Conservation (phyloP, 73 alveolate genomes). For the Uronychia binucleata region DNA sequence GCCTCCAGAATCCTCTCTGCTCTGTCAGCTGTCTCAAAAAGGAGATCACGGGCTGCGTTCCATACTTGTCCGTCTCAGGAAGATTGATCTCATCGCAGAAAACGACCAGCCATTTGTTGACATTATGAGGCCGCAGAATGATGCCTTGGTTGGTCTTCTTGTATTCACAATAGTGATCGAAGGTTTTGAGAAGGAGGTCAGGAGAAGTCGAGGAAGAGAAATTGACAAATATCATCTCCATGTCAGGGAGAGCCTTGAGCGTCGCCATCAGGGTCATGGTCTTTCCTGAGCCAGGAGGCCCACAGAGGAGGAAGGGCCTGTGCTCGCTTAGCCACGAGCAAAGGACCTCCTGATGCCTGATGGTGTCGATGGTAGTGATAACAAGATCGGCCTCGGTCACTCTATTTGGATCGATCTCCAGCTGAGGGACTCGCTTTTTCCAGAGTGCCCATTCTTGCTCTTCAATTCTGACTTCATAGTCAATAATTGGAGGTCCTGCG, state of each 20-base stretch:
- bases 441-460: constrained; percentile 96
- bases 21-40: constrained; percentile 98
- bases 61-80: constrained; percentile 97
- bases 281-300: constrained; percentile 99
- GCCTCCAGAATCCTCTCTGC: constrained; percentile 98
- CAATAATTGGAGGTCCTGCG: constrained; percentile 78
- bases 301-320: constrained; percentile 98
- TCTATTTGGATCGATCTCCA: constrained; percentile 89
- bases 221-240: constrained; percentile 98
- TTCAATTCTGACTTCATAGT: constrained; percentile 94
- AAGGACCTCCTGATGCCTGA: constrained; percentile 97
- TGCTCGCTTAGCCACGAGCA: constrained; percentile 98
- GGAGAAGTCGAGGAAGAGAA: constrained; percentile 98
- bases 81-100: constrained; percentile 99
- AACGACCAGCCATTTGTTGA: constrained; percentile 97
- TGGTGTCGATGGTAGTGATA: constrained; percentile 98
- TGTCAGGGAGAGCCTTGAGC: constrained; percentile 95
- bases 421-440: constrained; percentile 96
- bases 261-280: constrained; percentile 99
- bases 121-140: constrained; percentile 93
- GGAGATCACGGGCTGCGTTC: constrained; percentile 92
- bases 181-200: constrained; percentile 92
- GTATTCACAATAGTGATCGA: constrained; percentile 99
- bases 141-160: constrained; percentile 95
- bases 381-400: constrained; percentile 98